Evolutionary conservation across 108 stramenopile species (phyloP).

Genomic region (Cyclostephanos invisitatus): DNA sequence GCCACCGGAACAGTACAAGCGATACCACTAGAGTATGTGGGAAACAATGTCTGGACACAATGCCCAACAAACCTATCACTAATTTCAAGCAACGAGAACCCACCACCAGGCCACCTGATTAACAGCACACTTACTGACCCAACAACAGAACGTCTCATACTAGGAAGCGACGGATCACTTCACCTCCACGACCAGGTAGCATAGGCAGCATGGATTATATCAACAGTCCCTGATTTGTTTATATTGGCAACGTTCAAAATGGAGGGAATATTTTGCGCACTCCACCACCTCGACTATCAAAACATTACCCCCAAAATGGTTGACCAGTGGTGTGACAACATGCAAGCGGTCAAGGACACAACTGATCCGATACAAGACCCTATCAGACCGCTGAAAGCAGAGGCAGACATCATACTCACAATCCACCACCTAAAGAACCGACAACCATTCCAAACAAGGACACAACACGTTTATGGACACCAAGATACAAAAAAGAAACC

Average conservation of each 20-base stretch:
- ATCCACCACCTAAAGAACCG: conserved; percentile 1
- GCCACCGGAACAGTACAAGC: too few species aligned
- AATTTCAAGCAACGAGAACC: too few species aligned
- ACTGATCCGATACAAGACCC: background rate
- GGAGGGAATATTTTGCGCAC: background rate
- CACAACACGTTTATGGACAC: conserved; percentile 10
- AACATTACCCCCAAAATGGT: background rate
- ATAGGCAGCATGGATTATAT: conserved; percentile 21
- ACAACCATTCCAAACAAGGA: background rate
- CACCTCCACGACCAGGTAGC: background rate
- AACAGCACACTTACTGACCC: background rate
- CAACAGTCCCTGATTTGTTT: background rate
- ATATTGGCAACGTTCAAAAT: conserved; percentile 2
- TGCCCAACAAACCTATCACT: too few species aligned
- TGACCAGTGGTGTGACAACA: conserved; percentile 12
- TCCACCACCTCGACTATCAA: conserved; percentile 7
- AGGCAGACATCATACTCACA: background rate
- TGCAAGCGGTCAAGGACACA: background rate
- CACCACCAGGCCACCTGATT: too few species aligned
- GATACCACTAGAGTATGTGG: too few species aligned
- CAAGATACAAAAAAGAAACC: background rate
- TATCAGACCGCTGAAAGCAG: background rate
- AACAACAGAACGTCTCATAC: background rate
- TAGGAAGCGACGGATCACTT: conserved; percentile 11
- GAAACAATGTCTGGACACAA: too few species aligned